Base-by-base conservation (phyloP, 148 eudicot species). In the Cornus suecica region DNA sequence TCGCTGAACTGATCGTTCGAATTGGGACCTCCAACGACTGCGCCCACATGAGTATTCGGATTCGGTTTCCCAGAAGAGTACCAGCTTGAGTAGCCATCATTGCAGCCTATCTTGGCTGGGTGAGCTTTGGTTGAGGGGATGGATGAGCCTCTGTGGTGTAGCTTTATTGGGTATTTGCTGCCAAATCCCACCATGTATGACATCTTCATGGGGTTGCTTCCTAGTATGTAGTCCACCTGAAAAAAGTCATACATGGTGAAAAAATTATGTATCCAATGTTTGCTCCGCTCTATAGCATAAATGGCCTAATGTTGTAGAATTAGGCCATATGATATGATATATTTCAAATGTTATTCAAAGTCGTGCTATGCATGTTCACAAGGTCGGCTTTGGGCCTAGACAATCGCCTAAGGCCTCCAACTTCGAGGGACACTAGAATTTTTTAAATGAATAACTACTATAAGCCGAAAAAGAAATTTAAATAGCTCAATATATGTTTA, bases 121-220 rank as follows among this genome's bases (percentile, higher is more conserved):
- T 72, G 82, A 23, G 4, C 26, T 41, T 31, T 45, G 3, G 84
- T 76, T 7, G 99, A 92, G 22, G 90, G 89, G 25, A 92, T 82
- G 66, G 99, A 94, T 28, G 96, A 81, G n/a, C 94, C 99, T 71
- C 99, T 83, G 64, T 92, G 99, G 82, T 94, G 99, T 10, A 89
- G 5, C 51, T 90, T 90, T 29, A 58, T 71, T 5, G 99, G 96
- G 76, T 83, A 89, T 63, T 87, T 90, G 77, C 61, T 81, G 15
- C 96, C 97, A 68, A 80, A 89, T 1, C 96, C 99, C 32, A 88
- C 99, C 97, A 94, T 90, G 85, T 94, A 94, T 48, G 97, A 87
- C 84, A 93, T 92, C 9, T 84, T 81, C 87, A 81, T 70, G 0
- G 99, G 99, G 76, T 95, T 95, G 77, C 80, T 78, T 71, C 99